Evolutionary conservation across 768 basidiomycete genomes (phyloP).

Genomic region (Rhodosporidiobolus odoratus): DNA sequence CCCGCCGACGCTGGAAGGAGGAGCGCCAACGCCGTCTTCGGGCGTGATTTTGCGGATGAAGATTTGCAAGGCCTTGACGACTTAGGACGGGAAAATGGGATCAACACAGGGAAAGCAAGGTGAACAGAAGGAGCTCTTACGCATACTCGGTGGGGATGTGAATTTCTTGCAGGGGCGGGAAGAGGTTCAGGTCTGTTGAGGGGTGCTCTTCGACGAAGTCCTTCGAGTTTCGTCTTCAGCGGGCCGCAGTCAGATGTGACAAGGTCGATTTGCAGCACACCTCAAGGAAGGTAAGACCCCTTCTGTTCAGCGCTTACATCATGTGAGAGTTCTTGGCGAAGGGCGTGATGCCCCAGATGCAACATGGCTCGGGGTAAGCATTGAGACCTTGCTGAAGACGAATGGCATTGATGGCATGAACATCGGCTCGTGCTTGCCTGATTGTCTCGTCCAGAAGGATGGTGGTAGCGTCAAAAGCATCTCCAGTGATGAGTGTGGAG

Average conservation of each 20-base stretch:
- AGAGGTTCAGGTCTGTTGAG: conserved; percentile 1
- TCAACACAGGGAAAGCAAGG: too few relatives aligned
- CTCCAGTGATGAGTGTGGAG: conserved; percentile 2
- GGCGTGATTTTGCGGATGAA: conserved; percentile 13
- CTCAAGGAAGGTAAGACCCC: conserved; percentile 10
- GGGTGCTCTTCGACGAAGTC: conserved; percentile 5
- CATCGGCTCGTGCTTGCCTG: conserved; percentile 2
- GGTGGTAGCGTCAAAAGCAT: conserved; percentile 25
- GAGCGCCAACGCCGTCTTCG: conserved; percentile 9
- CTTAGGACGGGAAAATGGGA: neutral
- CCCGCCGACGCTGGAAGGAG: neutral
- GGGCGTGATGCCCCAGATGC: conserved; percentile 22
- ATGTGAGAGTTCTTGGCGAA: conserved; percentile 12
- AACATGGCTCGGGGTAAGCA: conserved; percentile 3
- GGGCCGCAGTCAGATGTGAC: too few relatives aligned
- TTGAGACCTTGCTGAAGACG: neutral
- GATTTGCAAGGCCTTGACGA: conserved; percentile 14
- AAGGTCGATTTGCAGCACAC: neutral
- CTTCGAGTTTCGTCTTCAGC: neutral
- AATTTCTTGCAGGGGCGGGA: conserved; percentile 8
- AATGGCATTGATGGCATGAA: neutral
- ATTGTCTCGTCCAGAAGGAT: conserved; percentile 14
- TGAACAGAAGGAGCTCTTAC: neutral
- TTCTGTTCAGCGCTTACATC: conserved; percentile 9
- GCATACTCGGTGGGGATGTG: conserved; percentile 22